Evolutionary conservation across 306 rosid genomes (phyloP), one percentile per base, ranked within the genome.

Genomic region (Cucumis cinereus): DNA sequence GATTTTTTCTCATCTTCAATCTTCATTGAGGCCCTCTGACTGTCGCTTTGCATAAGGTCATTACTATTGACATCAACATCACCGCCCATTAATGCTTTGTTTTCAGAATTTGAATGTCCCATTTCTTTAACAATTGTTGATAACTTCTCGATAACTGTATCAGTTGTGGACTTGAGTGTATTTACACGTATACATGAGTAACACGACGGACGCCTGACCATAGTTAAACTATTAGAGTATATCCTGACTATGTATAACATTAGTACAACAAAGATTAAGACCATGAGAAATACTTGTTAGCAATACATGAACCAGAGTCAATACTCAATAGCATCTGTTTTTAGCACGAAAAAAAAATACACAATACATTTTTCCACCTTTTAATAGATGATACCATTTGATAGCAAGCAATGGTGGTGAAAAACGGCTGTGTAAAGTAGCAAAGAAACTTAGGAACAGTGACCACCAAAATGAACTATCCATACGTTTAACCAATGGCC

Each of bases 101-200:
- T 38, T 40, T 70, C 70, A 50, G 22, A 74, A 58, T 71, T 77
- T 23, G 28, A 74, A 52, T n/a, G 41, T 54, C 81, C 78, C 1
- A 77, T 41, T 47, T 78, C 84, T 62, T 81, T 80, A 78, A 87
- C 67, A 47, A 87, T 57, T 35, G 43, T 75, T 4, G 45, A 73
- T 22, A 94, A 74, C 86, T 90, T 94, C 49, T 86, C 88, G 24
- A 86, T 70, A 36, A 89, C 90, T 8, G 79, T 79, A 63, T 91
- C 95, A 4, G 80, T 78, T 1, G 92, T 77, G 53, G 95, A 89
- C 83, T 84, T 85, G 33, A 91, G 85, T 7, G 87, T 85, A 80
- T 94, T 94, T 23, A 91, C 96, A 7, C 97, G 97, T 71, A 91
- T 71, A 55, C 98, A 94, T 10, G 97, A 91, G 83, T 94, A 94